These are phyloP conservation scores for Tubosaeta brunneosetosa DNA, from an alignment of 768 basidiomycete genomes.

Conservation along the genomic window DNA sequence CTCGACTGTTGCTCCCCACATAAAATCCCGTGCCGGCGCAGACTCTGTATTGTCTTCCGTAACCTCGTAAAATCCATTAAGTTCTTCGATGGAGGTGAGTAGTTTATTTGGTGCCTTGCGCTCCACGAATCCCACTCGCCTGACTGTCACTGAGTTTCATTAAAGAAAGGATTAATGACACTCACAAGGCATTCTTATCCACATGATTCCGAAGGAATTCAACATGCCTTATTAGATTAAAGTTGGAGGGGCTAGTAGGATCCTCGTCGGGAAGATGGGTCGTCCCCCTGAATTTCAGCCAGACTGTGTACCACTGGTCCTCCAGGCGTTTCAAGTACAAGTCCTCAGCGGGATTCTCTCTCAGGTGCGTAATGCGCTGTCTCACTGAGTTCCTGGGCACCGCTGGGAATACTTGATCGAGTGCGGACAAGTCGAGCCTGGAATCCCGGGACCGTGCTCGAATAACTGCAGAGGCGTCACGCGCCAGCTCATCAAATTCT, in stretches of 20 bases:
- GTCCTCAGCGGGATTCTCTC: slow-evolving; percentile 60
- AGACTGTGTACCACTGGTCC: slow-evolving; percentile 76
- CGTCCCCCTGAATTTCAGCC: slow-evolving; percentile 67
- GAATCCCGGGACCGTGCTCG: slow-evolving; percentile 66
- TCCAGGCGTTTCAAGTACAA: slow-evolving; percentile 76
- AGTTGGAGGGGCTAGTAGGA: slow-evolving; percentile 61
- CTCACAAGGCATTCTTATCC: slow-evolving; percentile 85
- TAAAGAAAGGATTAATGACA: slow-evolving; percentile 11
- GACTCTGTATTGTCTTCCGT: slow-evolving; percentile 35
- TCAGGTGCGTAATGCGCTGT: slow-evolving; percentile 57
- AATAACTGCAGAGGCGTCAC: slow-evolving; percentile 81
- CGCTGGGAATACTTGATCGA: slow-evolving; percentile 76
- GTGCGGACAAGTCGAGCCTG: slow-evolving; percentile 65
- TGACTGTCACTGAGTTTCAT: slow-evolving; percentile 26
- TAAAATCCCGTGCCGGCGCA: slow-evolving; percentile 61
- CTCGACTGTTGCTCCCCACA: slow-evolving; percentile 69
- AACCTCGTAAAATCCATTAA: slow-evolving; percentile 48
- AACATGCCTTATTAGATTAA: slow-evolving; percentile 77
- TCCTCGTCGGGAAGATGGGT: slow-evolving; percentile 66
- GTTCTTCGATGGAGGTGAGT: slow-evolving; percentile 40
- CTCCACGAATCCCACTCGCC: slow-evolving; percentile 61
- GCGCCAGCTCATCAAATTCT: slow-evolving; percentile 84
- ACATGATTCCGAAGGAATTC: slow-evolving; percentile 76
- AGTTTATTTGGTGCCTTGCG: slow-evolving; percentile 36
- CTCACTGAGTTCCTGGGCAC: slow-evolving; percentile 71